Evolutionary conservation across 2,329 filamentous ascomycete genomes (phyloP).

Genomic region (Dothiorella sarmentorum): DNA sequence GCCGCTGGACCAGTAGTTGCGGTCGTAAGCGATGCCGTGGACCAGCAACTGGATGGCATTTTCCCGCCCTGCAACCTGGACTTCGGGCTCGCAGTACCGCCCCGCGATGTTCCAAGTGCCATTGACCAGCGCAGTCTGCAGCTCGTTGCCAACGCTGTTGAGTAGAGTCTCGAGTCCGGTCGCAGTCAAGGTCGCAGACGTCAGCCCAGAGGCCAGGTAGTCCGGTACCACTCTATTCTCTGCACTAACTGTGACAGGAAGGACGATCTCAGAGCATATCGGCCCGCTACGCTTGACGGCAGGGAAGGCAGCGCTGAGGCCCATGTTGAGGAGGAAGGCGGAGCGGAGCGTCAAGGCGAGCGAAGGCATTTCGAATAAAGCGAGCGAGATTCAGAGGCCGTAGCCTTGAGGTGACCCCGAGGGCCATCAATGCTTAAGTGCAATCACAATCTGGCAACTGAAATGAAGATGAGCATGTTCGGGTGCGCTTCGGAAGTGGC

Average conservation of each 20-base stretch:
- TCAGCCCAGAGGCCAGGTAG: not conserved
- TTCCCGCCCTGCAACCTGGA: not conserved
- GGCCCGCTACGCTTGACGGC: not conserved
- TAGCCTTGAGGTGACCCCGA: not conserved
- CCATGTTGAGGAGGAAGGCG: not conserved
- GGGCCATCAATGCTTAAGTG: not conserved
- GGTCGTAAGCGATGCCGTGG: constrained; percentile 41
- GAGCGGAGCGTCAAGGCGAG: not conserved
- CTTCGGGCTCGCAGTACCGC: constrained; percentile 11
- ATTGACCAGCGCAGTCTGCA: constrained; percentile 1
- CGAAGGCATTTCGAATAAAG: not conserved
- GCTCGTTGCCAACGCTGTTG: constrained; percentile 5
- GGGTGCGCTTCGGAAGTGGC: not conserved
- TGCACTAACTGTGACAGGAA: not conserved
- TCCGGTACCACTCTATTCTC: not conserved
- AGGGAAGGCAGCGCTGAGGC: not conserved
- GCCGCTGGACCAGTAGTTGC: constrained; percentile 38
- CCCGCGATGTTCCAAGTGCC: constrained; percentile 6
- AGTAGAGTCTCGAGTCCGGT: not conserved
- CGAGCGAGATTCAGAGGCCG: not conserved
- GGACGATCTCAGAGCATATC: not conserved
- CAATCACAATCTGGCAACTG: not conserved
- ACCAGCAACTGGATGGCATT: constrained; percentile 35
- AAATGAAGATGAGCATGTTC: constrained; percentile 3
- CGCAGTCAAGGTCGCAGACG: not conserved